Conservation (phyloP, 257 asterid genomes). For the Petunia secreta region DNA sequence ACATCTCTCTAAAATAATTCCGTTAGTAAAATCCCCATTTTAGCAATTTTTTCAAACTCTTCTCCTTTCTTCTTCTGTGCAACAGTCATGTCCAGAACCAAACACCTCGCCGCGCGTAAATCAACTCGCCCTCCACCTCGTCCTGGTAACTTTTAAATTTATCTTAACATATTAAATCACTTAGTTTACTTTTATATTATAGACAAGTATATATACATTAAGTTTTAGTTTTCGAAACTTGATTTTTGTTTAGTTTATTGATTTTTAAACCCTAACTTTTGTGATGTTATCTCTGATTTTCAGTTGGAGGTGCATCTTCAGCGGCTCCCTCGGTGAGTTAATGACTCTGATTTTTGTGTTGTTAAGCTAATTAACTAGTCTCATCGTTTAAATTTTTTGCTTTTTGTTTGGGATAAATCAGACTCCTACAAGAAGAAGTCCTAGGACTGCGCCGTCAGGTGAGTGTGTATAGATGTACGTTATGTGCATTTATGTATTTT, state of each 20-base stretch:
- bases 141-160: background rate
- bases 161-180: background rate
- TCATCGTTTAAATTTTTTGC: background rate
- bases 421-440: conserved; percentile 40
- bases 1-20: background rate
- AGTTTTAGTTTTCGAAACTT: background rate
- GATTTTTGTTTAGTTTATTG: background rate
- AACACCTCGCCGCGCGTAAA: conserved; percentile 42
- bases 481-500: conserved; percentile 26
- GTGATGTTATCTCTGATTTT: conserved; percentile 23
- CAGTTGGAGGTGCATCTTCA: conserved; percentile 48
- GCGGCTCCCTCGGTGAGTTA: conserved; percentile 38
- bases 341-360: background rate
- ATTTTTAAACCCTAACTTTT: conserved; percentile 45
- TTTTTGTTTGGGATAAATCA: conserved; percentile 33
- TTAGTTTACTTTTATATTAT: background rate
- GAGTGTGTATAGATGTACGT: background rate
- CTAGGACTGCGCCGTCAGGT: conserved; percentile 43
- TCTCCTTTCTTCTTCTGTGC: background rate
- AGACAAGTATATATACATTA: background rate
- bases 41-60: background rate
- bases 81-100: conserved; percentile 64
- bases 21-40: background rate
- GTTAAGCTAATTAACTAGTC: background rate
- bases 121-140: conserved; percentile 21